phyloP scores from a whole-genome alignment of 495 filamentous ascomycete genomes.

The Parathielavia hyrcaniae region DNA sequence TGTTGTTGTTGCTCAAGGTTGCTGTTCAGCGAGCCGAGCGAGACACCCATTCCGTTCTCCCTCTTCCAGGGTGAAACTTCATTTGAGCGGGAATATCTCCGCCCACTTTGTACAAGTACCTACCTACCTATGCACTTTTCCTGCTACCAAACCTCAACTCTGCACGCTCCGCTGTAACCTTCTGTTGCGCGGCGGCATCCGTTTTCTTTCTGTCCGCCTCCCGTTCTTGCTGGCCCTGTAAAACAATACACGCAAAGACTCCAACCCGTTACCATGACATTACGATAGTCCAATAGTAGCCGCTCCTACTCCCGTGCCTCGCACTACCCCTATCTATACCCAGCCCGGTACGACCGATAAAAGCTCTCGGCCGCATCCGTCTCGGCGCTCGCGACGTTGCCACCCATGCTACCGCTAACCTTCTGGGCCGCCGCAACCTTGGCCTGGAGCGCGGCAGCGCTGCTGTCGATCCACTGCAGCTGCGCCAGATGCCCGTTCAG shows the following conservation, averaged over 20 bases:
- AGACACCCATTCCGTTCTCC: neutral
- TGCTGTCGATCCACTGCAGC: slow-evolving; percentile 84
- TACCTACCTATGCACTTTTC: slow-evolving; percentile 12
- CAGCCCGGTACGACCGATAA: slow-evolving; percentile 69
- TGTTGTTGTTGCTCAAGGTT: slow-evolving; percentile 2
- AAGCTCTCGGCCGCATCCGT: slow-evolving; percentile 72
- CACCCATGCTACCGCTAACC: slow-evolving; percentile 59
- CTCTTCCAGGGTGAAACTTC: neutral
- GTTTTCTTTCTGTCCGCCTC: no score
- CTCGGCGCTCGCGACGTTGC: slow-evolving; percentile 50
- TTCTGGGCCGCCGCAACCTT: slow-evolving; percentile 77
- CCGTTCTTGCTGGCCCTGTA: neutral
- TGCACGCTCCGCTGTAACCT: neutral
- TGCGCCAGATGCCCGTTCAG: slow-evolving; percentile 86
- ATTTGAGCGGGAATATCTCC: slow-evolving; percentile 2
- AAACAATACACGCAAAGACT: slow-evolving; percentile 7
- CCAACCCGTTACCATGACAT: slow-evolving; percentile 7
- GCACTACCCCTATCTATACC: slow-evolving; percentile 16
- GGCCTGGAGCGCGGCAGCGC: slow-evolving; percentile 67
- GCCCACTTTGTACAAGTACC: slow-evolving; percentile 24
- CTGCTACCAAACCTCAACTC: neutral
- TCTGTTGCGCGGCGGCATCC: neutral
- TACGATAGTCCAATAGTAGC: slow-evolving; percentile 36
- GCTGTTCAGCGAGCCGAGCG: neutral
- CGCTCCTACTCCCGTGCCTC: neutral